Base-by-base conservation (phyloP, 2,329 filamentous ascomycete genomes). In the Iodosphaeria phyllophila region DNA sequence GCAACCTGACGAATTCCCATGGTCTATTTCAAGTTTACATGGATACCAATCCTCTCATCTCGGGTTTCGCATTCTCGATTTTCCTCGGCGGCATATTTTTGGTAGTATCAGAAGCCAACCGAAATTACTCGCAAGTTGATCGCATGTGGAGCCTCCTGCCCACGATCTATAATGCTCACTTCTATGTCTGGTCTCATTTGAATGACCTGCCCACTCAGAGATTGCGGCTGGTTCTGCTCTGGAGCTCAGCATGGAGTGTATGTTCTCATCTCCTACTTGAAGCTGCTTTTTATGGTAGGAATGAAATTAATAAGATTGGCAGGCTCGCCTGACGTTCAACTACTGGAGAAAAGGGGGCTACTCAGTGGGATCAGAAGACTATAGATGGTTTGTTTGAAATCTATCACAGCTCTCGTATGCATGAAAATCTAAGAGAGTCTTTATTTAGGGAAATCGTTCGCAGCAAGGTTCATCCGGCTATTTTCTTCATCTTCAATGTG, bases 311-410 rank as follows among this genome's bases (percentile, higher is more conserved):
- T 28, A 31, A 31, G 24, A 32, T 22, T 3, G 19, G 13, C 30
- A 83, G 78, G 46, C 55, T 29, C 76, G 89, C 8, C 56, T 98
- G 50, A 95, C 86, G 3, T 95, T 68, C 59, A 98, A 98, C 52
- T 98, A 93, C 54, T 92, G 78, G 74, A 75, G 89, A 30, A 92
- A 80, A 48, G 89, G 89, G 19, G 89, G 89, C 13, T 98, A 98
- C 47, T 56, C 62, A 10, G 60, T 84, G 34, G 86, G 89, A 18
- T 84, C 77, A 10, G 86, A 98, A 50, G 89, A 98, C 49, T 98
- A 98, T 48, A 68, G 89, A 52, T 98, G 89, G 72, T 60, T 37
- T 25, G 20, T 5, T 11, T 15, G 13, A 3, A 11, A n/a, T 11
- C 4, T 11, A 10, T 19, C 13, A 10, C 13, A 15, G 15, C 6